Evolutionary conservation across 2,329 filamentous ascomycete genomes (phyloP).

Genomic region (Daldinia eschscholtzii): DNA sequence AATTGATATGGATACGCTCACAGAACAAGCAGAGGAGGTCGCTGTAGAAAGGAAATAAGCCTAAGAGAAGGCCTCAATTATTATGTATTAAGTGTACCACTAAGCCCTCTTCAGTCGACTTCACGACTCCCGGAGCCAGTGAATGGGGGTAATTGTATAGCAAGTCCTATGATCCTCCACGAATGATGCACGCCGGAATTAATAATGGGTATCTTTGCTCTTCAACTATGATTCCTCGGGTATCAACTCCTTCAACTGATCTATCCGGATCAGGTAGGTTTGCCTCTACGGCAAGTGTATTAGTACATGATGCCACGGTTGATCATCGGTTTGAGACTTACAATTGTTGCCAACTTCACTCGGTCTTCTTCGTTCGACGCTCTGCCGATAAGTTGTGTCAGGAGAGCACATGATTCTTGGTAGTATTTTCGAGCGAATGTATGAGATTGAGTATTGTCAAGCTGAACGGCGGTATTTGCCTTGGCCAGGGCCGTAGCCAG

Average conservation of each 20-base stretch:
- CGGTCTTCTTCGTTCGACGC: conserved; percentile 41
- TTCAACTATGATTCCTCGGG: conserved; percentile 27
- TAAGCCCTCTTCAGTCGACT: conserved; percentile 25
- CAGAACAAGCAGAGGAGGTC: conserved; percentile 10
- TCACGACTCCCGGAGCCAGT: conserved; percentile 19
- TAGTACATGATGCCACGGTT: conserved; percentile 19
- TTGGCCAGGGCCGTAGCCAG: conserved; percentile 48
- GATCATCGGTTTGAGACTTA: conserved; percentile 32
- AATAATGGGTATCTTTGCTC: conserved; percentile 32
- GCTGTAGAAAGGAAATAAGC: conserved; percentile 6
- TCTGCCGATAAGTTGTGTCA: conserved; percentile 44
- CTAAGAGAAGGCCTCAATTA: conserved; percentile 24
- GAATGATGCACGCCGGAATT: conserved; percentile 15
- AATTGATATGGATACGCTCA: conserved; percentile 34
- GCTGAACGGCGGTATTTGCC: conserved; percentile 49
- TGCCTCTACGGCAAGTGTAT: conserved; percentile 40
- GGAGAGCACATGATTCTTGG: conserved; percentile 44
- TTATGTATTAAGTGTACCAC: conserved; percentile 48
- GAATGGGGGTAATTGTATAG: conserved; percentile 16
- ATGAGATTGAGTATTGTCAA: conserved; percentile 49
- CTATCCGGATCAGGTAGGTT: conserved; percentile 45
- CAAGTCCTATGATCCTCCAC: conserved; percentile 10
- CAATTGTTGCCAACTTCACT: conserved; percentile 44
- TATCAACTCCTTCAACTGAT: conserved; percentile 36
- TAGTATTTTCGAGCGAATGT: conserved; percentile 48